phyloP scores from a whole-genome alignment of 345 rosid genomes.

The Euphorbia lathyris region DNA sequence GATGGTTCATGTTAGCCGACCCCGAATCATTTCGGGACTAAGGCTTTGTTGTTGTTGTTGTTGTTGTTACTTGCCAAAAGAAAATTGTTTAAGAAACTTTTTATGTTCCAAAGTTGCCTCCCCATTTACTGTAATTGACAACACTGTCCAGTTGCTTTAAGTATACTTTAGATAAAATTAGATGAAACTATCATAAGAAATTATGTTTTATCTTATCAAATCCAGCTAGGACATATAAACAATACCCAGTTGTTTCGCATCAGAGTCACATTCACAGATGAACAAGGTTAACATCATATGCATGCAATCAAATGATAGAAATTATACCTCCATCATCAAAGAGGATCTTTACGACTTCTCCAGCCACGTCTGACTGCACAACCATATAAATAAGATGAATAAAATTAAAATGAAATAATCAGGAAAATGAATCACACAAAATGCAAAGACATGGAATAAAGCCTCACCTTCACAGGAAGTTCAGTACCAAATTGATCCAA shows the following conservation, averaged over 20 bases:
- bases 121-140: not conserved
- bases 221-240: too few species aligned
- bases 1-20: too few species aligned
- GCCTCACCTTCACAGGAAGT: conserved; percentile 76
- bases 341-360: conserved; percentile 82
- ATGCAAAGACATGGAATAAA: conserved; percentile 14
- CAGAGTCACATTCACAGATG: not conserved
- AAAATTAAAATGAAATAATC: not conserved
- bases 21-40: too few species aligned
- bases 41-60: too few species aligned
- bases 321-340: conserved; percentile 77
- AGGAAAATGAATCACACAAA: conserved; percentile 5
- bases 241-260: not conserved
- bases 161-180: too few species aligned
- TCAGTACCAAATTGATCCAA: conserved; percentile 73
- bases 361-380: conserved; percentile 88
- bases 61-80: not conserved
- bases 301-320: conserved; percentile 4
- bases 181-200: too few species aligned
- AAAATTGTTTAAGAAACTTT: not conserved
- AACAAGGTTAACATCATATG: conserved; percentile 3
- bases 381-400: conserved; percentile 11
- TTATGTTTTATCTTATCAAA: too few species aligned
- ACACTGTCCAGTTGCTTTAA: not conserved
- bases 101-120: not conserved